Conservation (phyloP, 805 yeast genomes). For the Candida piceae region DNA sequence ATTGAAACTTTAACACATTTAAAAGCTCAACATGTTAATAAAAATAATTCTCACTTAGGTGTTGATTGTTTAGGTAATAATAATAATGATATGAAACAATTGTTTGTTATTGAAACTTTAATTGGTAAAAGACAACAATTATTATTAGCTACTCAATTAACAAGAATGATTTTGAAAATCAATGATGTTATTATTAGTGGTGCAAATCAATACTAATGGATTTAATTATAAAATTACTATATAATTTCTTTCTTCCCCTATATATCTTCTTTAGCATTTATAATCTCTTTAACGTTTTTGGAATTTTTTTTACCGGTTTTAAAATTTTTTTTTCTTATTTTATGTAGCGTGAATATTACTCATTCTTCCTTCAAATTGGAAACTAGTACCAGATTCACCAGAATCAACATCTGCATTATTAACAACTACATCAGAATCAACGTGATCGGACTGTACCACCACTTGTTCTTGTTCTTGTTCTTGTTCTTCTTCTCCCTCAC, state of each 20-base stretch:
- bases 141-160: conserved; percentile 90
- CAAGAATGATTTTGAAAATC: conserved; percentile 96
- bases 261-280: not conserved
- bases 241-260: conserved; percentile 1
- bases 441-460: not conserved
- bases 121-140: conserved; percentile 97
- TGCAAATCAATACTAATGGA: conserved; percentile 27
- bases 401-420: conserved; percentile 1
- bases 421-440: conserved; percentile 1
- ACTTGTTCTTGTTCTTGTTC: conserved; percentile 3
- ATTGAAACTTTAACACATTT: conserved; percentile 82
- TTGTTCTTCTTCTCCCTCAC: not conserved
- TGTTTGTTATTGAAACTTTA: conserved; percentile 93
- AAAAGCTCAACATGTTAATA: conserved; percentile 80
- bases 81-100: conserved; percentile 86
- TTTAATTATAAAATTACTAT: not conserved
- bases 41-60: conserved; percentile 67
- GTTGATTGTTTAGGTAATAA: conserved; percentile 92
- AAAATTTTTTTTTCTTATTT: not conserved
- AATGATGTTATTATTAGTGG: conserved; percentile 84
- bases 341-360: conserved; percentile 11
- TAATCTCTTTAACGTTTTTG: not conserved
- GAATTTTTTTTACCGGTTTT: not conserved
- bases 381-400: conserved; percentile 10
- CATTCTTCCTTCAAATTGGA: conserved; percentile 25